Evolutionary conservation across 2,329 filamentous ascomycete species (phyloP).

Genomic region (Beauveria rudraprayagi): DNA sequence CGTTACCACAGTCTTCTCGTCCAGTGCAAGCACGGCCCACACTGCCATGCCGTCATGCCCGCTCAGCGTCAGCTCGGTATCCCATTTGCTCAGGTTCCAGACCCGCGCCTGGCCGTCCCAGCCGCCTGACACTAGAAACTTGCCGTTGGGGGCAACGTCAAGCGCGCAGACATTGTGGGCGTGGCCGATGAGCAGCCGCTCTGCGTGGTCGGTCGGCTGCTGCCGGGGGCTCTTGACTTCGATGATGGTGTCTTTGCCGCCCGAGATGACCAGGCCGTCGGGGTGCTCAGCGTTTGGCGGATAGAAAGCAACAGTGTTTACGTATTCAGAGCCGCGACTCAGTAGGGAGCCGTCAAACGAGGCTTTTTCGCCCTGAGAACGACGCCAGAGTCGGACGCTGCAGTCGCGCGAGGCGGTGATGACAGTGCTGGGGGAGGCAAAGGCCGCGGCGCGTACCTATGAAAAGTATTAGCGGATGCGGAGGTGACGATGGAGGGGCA

Average conservation of each 20-base stretch:
- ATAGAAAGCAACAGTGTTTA: constrained; percentile 77
- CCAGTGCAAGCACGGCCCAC: constrained; percentile 84
- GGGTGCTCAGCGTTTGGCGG: constrained; percentile 60
- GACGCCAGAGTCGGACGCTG: constrained; percentile 80
- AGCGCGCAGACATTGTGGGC: constrained; percentile 80
- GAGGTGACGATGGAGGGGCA: background rate
- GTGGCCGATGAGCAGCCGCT: constrained; percentile 81
- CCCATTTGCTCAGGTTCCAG: constrained; percentile 83
- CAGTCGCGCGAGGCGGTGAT: constrained; percentile 87
- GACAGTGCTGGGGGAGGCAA: constrained; percentile 62
- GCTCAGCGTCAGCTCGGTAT: constrained; percentile 59
- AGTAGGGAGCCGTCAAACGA: constrained; percentile 70
- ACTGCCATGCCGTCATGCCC: constrained; percentile 72
- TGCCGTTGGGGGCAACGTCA: constrained; percentile 65
- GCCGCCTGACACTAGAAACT: constrained; percentile 77
- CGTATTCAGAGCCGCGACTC: constrained; percentile 72
- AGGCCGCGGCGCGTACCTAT: constrained; percentile 80
- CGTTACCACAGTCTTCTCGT: constrained; percentile 76
- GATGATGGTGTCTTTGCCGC: constrained; percentile 86
- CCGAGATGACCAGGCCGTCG: constrained; percentile 76
- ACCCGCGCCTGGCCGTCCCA: constrained; percentile 87
- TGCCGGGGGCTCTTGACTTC: constrained; percentile 72
- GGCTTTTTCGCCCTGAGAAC: constrained; percentile 55
- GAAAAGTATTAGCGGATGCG: constrained; percentile 14
- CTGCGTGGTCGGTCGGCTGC: constrained; percentile 64